Evolutionary conservation across 83 land plant species (phyloP).

Genomic region (Picea mariana): DNA sequence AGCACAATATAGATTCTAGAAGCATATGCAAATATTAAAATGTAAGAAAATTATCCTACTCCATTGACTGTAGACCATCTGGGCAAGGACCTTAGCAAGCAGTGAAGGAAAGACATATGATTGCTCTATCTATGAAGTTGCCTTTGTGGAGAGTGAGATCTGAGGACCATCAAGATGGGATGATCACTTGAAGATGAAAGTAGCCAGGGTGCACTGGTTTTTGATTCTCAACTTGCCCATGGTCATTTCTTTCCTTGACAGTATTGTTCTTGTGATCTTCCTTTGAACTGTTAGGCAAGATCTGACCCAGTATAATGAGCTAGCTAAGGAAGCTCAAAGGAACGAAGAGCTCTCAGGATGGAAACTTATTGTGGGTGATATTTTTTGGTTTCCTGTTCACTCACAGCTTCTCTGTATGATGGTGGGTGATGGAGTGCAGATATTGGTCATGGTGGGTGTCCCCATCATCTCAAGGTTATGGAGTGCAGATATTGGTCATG

Average conservation of each 20-base stretch:
- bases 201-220: conserved; percentile 63
- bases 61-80: conserved; percentile 38
- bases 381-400: conserved; percentile 49
- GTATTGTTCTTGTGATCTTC: conserved; percentile 69
- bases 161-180: conserved; percentile 77
- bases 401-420: conserved; percentile 49
- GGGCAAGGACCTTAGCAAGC: conserved; percentile 20
- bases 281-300: conserved; percentile 59
- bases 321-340: conserved; percentile 76
- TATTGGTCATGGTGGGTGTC: conserved; percentile 65
- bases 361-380: conserved; percentile 73
- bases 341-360: conserved; percentile 77
- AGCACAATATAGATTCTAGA: conserved; percentile 23
- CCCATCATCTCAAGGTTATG: too few species aligned
- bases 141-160: conserved; percentile 58
- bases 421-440: conserved; percentile 77
- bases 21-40: conserved; percentile 32
- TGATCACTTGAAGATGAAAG: conserved; percentile 59
- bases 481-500: conserved; percentile 65
- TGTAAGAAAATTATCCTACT: conserved; percentile 41
- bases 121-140: conserved; percentile 60
- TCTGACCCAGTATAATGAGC: conserved; percentile 60
- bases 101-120: conserved; percentile 37
- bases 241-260: conserved; percentile 63
- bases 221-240: conserved; percentile 53